A percentile compares a stretch with the other conserved stretches of the same genome.
phyloP scores from a whole-genome alignment of 441 rosid species.

The Mallotus japonicus region DNA sequence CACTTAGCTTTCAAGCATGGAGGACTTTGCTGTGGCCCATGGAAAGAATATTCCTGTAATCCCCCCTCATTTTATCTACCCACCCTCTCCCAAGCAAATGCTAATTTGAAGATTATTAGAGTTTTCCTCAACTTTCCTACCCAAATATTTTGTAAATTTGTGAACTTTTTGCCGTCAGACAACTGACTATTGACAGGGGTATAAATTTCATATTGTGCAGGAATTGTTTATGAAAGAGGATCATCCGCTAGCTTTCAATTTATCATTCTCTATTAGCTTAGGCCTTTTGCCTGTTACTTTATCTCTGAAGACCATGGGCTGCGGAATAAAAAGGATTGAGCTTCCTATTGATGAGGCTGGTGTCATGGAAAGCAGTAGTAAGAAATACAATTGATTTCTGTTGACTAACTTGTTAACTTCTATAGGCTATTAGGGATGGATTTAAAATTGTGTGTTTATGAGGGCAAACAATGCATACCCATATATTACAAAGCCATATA shows the following conservation, averaged over 20 bases:
- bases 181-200: constrained; percentile 28
- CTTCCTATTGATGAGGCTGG: constrained; percentile 74
- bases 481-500: too few relatives aligned
- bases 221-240: constrained; percentile 72
- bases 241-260: constrained; percentile 83
- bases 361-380: constrained; percentile 69
- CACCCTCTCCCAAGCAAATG: constrained; percentile 2
- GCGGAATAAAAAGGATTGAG: constrained; percentile 79
- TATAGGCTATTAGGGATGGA: neutral
- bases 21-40: neutral
- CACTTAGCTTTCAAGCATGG: neutral
- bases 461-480: too few relatives aligned
- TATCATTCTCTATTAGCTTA: constrained; percentile 76
- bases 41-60: neutral
- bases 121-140: neutral
- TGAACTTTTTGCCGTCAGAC: constrained; percentile 22
- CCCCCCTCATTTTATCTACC: neutral
- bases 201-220: constrained; percentile 44
- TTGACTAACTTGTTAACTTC: constrained; percentile 2
- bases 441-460: too few relatives aligned
- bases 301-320: constrained; percentile 74
- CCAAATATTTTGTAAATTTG: neutral
- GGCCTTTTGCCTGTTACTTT: constrained; percentile 79
- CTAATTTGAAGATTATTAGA: neutral
- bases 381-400: constrained; percentile 32